Evolutionary conservation across 805 yeast species (phyloP), one percentile per base, ranked within the genome.

Genomic region (Yamadazyma sp.): DNA sequence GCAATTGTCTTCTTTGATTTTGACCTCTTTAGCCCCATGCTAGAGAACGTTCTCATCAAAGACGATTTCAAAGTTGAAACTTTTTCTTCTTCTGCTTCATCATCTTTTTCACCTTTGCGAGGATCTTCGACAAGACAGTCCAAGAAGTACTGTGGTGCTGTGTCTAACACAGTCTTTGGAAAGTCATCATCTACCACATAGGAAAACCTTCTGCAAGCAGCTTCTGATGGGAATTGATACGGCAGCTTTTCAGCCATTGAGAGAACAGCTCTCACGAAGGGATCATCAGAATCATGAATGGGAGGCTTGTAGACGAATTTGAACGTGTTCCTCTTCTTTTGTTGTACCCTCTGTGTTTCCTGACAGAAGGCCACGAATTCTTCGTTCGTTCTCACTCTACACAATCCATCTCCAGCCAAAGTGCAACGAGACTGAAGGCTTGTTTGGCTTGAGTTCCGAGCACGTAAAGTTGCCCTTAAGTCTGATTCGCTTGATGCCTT

Each of bases 71-170:
- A n/a, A n/a, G n/a, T n/a, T n/a, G n/a, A n/a, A n/a, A n/a, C n/a
- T n/a, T n/a, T n/a, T n/a, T n/a, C n/a, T n/a, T n/a, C n/a, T n/a
- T n/a, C n/a, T n/a, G n/a, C n/a, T n/a, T n/a, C n/a, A n/a, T n/a
- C n/a, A n/a, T n/a, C n/a, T n/a, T n/a, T n/a, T n/a, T n/a, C n/a
- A n/a, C n/a, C n/a, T n/a, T n/a, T n/a, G n/a, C n/a, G n/a, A n/a
- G n/a, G n/a, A n/a, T n/a, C n/a, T n/a, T n/a, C n/a, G 15, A 16
- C n/a, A n/a, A 25, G 12, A 12, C 14, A 12, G 13, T 30, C 33
- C 20, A 30, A 30, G 16, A 30, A 30, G 33, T 19, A 30, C 12
- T 30, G 33, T 8, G 33, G 33, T 4, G 25, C 25, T 6, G 25
- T 20, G 2, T 11, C 24, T 7, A 30, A 20, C 15, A 30, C 16